Percentiles rank a stretch among this genome's conserved stretches.
Conservation (phyloP, 176 grass and related monocot genomes). For the Lolium perenne region DNA sequence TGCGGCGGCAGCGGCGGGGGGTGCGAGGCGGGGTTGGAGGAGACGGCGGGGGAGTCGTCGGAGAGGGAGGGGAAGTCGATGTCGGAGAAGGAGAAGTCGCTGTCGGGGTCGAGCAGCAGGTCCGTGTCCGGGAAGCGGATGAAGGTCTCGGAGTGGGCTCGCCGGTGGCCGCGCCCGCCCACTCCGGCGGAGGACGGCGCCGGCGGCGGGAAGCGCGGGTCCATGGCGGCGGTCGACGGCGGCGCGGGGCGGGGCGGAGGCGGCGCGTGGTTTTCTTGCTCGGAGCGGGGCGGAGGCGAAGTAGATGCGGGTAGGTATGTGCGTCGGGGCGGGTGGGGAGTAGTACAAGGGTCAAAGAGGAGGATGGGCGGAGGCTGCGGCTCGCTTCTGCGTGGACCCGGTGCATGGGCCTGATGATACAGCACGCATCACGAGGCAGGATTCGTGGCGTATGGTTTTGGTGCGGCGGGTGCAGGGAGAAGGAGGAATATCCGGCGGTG, state of each 20-base stretch:
- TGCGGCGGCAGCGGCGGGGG: neutral
- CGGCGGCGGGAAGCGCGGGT: conserved; percentile 50
- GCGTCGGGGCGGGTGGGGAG: neutral
- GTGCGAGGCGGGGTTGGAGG: conserved; percentile 53
- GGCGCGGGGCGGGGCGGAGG: neutral
- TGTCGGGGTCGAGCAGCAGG: conserved; percentile 77
- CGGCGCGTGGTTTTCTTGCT: neutral
- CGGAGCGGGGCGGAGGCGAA: conserved; percentile 16
- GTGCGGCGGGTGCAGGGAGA: neutral
- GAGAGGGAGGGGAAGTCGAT: conserved; percentile 93
- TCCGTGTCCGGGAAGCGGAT: conserved; percentile 82
- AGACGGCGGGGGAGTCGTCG: conserved; percentile 69
- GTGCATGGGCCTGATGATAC: fast-evolving
- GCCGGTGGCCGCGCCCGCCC: conserved; percentile 58
- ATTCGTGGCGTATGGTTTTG: fast-evolving
- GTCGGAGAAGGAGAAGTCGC: conserved; percentile 89
- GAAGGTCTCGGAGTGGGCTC: conserved; percentile 90
- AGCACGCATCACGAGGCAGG: neutral
- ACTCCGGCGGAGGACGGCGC: conserved; percentile 43
- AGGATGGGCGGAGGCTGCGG: neutral
- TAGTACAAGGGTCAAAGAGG: neutral
- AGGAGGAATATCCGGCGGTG: neutral
- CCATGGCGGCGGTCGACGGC: conserved; percentile 46
- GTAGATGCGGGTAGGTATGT: conserved; percentile 19
- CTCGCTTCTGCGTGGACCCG: neutral